Evolutionary conservation across 129 eudicot species (phyloP), one percentile per base, ranked within the genome.

Genomic region (Chrysanthemum lavandulifolium): DNA sequence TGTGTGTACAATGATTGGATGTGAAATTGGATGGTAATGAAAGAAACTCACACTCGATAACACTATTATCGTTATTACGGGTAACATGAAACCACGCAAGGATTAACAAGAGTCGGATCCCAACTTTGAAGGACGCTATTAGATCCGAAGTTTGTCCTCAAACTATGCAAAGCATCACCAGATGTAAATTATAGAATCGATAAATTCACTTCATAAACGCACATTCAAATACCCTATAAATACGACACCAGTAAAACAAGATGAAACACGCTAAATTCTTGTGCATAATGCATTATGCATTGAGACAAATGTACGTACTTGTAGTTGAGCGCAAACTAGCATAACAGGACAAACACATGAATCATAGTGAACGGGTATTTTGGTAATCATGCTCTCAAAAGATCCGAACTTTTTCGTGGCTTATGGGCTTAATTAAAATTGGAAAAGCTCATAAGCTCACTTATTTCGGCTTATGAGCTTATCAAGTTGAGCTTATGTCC

Each of bases 1-100:
- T 65, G 0, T 6, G 45, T 0, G 0, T 33, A 33, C 40, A 33
- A 6, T 33, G 40, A 33, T 25, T 25, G 29, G 29, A 25, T 25
- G 2, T 25, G 29, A 2, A 31, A 31, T 3, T 31, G 36, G 36
- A 31, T 31, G 36, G 36, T 9, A 23, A 15, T 13, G 15, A 61
- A 0, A 27, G 8, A n/a, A 29, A 71, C 91, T 78, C 74, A 91
- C 95, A 91, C 89, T 91, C 97, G 67, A 84, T 91, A 25, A 91
- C 97, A 78, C 97, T 87, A 72, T 91, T 91, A 27, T 87, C 97
- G 50, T 83, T 85, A 79, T 85, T 87, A 80, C 95, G 87, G 12
- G 97, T 90, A 29, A 90, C 97, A 80, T 90, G 97, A 79, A 87
- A 90, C 97, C 97, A 90, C 13, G 97, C 97, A 90, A 21, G 97